phyloP scores from a whole-genome alignment of 2,329 filamentous ascomycete genomes.

The Kalmusia sp. region DNA sequence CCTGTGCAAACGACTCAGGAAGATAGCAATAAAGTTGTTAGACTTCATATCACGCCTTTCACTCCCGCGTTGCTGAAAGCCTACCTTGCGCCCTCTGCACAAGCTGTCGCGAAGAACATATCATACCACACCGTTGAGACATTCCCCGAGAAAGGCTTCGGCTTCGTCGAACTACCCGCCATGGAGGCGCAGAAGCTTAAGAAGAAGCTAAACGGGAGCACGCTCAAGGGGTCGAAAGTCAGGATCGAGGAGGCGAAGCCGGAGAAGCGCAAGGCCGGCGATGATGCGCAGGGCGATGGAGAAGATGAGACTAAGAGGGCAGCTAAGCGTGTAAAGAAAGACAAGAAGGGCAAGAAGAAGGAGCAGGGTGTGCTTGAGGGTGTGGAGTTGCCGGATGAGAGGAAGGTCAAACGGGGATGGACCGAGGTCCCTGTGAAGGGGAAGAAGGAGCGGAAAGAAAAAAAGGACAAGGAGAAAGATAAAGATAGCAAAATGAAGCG shows the following conservation, averaged over 20 bases:
- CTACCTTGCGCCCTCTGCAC: constrained; percentile 73
- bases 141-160: constrained; percentile 89
- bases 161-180: constrained; percentile 82
- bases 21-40: constrained; percentile 43
- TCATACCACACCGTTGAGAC: constrained; percentile 89
- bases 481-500: constrained; percentile 64
- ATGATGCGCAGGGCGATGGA: constrained; percentile 45
- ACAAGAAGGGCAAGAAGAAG: constrained; percentile 52
- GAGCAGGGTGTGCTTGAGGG: constrained; percentile 67
- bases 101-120: constrained; percentile 74
- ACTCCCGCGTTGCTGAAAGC: constrained; percentile 75
- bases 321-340: constrained; percentile 55
- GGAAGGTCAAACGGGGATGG: constrained; percentile 90
- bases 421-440: constrained; percentile 67
- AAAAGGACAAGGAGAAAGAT: constrained; percentile 61
- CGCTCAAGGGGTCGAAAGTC: constrained; percentile 84
- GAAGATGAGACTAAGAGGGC: constrained; percentile 57
- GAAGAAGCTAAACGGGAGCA: constrained; percentile 87
- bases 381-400: constrained; percentile 72
- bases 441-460: constrained; percentile 56
- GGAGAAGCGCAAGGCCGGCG: constrained; percentile 57
- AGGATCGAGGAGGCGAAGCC: constrained; percentile 81
- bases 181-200: constrained; percentile 89
- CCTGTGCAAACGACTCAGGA: constrained; percentile 17
- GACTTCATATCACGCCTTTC: constrained; percentile 89